Evolutionary conservation across 1,284 basidiomycete genomes (phyloP).

Genomic region (Ustilago nuda): DNA sequence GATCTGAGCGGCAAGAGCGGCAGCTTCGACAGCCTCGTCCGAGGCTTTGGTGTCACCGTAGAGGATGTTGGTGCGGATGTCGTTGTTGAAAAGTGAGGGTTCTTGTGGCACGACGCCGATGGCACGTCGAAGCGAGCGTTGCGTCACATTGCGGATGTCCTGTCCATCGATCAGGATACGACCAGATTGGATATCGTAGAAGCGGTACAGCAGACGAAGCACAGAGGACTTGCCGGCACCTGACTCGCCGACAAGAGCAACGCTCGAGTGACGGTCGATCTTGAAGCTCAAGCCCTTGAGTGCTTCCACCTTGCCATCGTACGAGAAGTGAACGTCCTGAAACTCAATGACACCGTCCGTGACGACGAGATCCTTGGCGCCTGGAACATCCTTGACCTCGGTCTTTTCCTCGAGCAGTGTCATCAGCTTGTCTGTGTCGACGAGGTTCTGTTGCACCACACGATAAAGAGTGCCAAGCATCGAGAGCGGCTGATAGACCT

Average conservation of each 20-base stretch:
- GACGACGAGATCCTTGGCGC: slow-evolving; percentile 80
- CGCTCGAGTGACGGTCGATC: slow-evolving; percentile 75
- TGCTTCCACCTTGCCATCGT: slow-evolving; percentile 80
- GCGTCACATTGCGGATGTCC: slow-evolving; percentile 86
- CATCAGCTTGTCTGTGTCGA: slow-evolving; percentile 73
- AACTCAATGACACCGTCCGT: slow-evolving; percentile 84
- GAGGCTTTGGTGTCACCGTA: slow-evolving; percentile 62
- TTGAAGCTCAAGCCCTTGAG: slow-evolving; percentile 84
- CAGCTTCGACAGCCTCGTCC: slow-evolving; percentile 61
- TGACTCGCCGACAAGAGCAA: slow-evolving; percentile 72
- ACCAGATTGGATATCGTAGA: slow-evolving; percentile 79
- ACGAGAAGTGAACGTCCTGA: slow-evolving; percentile 72
- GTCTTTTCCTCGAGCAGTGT: slow-evolving; percentile 70
- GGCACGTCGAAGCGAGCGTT: slow-evolving; percentile 78
- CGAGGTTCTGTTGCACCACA: slow-evolving; percentile 72
- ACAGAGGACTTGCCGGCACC: slow-evolving; percentile 85
- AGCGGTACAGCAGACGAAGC: slow-evolving; percentile 83
- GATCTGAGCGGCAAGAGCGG: slow-evolving; percentile 66
- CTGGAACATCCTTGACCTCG: slow-evolving; percentile 83
- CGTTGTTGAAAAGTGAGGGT: slow-evolving; percentile 79
- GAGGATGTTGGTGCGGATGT: slow-evolving; percentile 72
- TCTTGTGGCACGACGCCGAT: slow-evolving; percentile 77
- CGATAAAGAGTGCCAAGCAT: slow-evolving; percentile 67
- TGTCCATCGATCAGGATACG: slow-evolving; percentile 78
- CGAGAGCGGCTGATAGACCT: slow-evolving; percentile 72